These are phyloP conservation scores for Lepidopterella palustris DNA, from an alignment of 495 filamentous ascomycete species.

Conservation along the genomic window DNA sequence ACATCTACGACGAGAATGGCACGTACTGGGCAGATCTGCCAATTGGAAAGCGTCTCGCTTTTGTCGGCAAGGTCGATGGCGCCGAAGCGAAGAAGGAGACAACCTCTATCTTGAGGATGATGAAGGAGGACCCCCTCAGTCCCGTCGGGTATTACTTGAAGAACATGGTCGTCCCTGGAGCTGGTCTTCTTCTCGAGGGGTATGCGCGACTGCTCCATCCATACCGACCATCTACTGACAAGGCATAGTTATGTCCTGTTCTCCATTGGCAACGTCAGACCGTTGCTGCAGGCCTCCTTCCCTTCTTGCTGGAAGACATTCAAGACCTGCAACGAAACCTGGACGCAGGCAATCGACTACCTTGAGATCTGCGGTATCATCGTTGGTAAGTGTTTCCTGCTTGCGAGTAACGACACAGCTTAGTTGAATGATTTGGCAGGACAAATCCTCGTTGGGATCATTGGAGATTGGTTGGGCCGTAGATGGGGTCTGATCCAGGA, in stretches of 20 bases:
- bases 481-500: constrained; percentile 91
- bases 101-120: constrained; percentile 62
- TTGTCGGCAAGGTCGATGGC: constrained; percentile 63
- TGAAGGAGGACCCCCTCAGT: constrained; percentile 71
- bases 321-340: constrained; percentile 61
- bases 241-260: constrained; percentile 72
- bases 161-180: constrained; percentile 83
- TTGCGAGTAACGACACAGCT: neutral
- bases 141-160: constrained; percentile 76
- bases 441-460: constrained; percentile 58
- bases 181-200: constrained; percentile 82
- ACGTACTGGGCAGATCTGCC: constrained; percentile 85
- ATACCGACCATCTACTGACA: neutral
- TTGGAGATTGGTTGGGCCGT: constrained; percentile 62
- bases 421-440: constrained; percentile 10
- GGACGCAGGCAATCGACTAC: constrained; percentile 73
- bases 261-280: constrained; percentile 82
- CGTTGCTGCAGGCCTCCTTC: constrained; percentile 65
- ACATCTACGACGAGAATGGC: constrained; percentile 72
- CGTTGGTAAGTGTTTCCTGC: constrained; percentile 53
- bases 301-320: constrained; percentile 62
- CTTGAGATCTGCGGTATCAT: constrained; percentile 87
- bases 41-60: constrained; percentile 56
- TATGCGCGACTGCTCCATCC: constrained; percentile 30
- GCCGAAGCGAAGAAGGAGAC: constrained; percentile 60